Percentiles rank a stretch among this genome's conserved stretches.
These are phyloP conservation scores for Monosporascus ibericus DNA, from an alignment of 2,329 filamentous ascomycete species.

Conservation along the genomic window DNA sequence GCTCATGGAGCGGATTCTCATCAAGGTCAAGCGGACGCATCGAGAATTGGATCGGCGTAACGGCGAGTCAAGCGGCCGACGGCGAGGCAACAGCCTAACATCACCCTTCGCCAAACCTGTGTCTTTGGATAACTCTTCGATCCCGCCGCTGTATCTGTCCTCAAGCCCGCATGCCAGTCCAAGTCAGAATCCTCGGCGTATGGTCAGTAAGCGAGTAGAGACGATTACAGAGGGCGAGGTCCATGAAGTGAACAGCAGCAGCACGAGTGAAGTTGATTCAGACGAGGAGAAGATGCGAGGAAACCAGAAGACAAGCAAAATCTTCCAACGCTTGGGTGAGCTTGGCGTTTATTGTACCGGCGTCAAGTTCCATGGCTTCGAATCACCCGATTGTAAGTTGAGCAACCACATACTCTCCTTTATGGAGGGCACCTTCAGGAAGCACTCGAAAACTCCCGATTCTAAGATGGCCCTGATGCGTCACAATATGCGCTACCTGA, in stretches of 20 bases:
- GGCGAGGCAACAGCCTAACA: constrained; percentile 65
- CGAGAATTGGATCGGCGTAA: constrained; percentile 41
- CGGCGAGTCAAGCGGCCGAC: constrained; percentile 41
- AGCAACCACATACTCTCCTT: constrained; percentile 97
- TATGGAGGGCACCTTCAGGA: constrained; percentile 81
- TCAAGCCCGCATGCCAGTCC: constrained; percentile 49
- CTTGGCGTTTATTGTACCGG: constrained; percentile 72
- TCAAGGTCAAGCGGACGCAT: constrained; percentile 87
- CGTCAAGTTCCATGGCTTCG: constrained; percentile 80
- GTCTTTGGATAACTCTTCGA: constrained; percentile 49
- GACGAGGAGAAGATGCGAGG: constrained; percentile 48
- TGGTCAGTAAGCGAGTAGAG: constrained; percentile 47
- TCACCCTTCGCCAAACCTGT: constrained; percentile 66
- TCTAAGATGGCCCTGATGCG: constrained; percentile 74
- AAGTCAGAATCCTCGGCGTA: constrained; percentile 42
- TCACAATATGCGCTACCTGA: constrained; percentile 87
- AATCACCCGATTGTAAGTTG: constrained; percentile 68
- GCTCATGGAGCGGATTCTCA: constrained; percentile 73
- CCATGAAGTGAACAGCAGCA: constrained; percentile 49
- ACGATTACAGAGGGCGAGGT: constrained; percentile 54
- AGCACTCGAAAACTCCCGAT: constrained; percentile 68
- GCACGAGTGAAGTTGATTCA: constrained; percentile 76
- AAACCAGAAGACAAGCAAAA: constrained; percentile 73
- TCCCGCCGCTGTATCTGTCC: constrained; percentile 46
- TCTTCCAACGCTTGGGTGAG: constrained; percentile 73